Conservation (phyloP, 2,329 filamentous ascomycete species). For the Trichoderma breve region DNA sequence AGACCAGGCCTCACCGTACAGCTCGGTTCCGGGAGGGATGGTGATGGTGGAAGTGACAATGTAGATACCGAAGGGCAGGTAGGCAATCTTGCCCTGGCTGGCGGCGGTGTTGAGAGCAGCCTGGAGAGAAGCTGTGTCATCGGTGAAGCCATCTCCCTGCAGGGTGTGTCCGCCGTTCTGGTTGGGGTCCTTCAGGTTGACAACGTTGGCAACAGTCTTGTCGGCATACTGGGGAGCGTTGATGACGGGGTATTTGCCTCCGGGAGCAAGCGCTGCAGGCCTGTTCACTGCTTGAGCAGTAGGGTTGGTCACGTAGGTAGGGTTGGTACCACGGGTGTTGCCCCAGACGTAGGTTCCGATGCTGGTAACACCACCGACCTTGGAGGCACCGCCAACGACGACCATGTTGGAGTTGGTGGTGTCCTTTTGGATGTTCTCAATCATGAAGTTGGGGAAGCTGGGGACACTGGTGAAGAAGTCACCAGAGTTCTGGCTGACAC, state of each 20-base stretch:
- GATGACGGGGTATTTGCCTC: constrained; percentile 12
- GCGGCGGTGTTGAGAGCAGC: constrained; percentile 52
- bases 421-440: constrained; percentile 25
- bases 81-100: constrained; percentile 49
- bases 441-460: constrained; percentile 18
- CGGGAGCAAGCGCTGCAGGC: constrained; percentile 19
- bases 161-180: constrained; percentile 19
- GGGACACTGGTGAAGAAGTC: constrained; percentile 16
- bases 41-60: constrained; percentile 46
- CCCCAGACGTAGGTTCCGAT: constrained; percentile 19
- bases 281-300: constrained; percentile 4
- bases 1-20: constrained; percentile 18
- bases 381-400: constrained; percentile 10
- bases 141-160: constrained; percentile 52
- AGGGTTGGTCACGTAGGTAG: constrained; percentile 6
- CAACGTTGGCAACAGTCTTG: neutral
- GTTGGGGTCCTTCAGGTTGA: constrained; percentile 16
- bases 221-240: constrained; percentile 16
- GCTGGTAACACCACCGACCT: constrained; percentile 17
- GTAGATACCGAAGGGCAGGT: constrained; percentile 58
- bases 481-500: constrained; percentile 17
- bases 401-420: constrained; percentile 24
- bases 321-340: constrained; percentile 14
- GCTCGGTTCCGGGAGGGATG: constrained; percentile 40
- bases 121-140: constrained; percentile 61